Conservation (phyloP, 208 protist species). For the Acanthamoeba divionensis region DNA sequence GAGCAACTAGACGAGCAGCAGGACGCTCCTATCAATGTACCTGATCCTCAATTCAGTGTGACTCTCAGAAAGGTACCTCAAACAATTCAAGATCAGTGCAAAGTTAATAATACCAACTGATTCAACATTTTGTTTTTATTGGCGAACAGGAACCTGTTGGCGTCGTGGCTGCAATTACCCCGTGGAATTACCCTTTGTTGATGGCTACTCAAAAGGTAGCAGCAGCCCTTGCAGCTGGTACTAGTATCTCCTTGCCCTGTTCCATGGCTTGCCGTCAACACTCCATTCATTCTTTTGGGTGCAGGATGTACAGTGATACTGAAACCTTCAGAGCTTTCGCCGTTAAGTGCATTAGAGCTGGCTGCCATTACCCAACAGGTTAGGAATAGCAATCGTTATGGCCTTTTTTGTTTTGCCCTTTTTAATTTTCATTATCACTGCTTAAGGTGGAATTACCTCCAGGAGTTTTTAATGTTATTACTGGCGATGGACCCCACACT, state of each 20-base stretch:
- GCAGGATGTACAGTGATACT: conserved; percentile 15
- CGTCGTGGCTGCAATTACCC: conserved; percentile 44
- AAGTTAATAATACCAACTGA: background rate
- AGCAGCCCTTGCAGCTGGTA: conserved; percentile 7
- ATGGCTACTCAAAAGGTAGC: conserved; percentile 47
- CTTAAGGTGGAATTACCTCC: background rate
- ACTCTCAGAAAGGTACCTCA: background rate
- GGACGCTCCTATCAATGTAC: background rate
- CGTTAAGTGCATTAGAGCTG: background rate
- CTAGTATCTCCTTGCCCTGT: too few species aligned
- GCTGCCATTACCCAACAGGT: background rate
- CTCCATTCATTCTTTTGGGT: too few species aligned
- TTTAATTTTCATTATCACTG: background rate
- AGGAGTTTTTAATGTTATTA: background rate
- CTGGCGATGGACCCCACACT: background rate
- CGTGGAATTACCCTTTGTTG: conserved; percentile 37
- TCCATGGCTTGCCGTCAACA: too few species aligned
- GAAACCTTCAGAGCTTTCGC: conserved; percentile 11
- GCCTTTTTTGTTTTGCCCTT: background rate
- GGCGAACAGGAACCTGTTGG: conserved; percentile 11
- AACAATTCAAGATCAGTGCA: background rate
- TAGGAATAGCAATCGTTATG: background rate
- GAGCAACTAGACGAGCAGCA: background rate
- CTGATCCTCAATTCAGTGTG: background rate
- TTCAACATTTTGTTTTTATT: background rate